Evolutionary conservation across 2,329 filamentous ascomycete species (phyloP).

Genomic region (Chaetomiaceae sp.): DNA sequence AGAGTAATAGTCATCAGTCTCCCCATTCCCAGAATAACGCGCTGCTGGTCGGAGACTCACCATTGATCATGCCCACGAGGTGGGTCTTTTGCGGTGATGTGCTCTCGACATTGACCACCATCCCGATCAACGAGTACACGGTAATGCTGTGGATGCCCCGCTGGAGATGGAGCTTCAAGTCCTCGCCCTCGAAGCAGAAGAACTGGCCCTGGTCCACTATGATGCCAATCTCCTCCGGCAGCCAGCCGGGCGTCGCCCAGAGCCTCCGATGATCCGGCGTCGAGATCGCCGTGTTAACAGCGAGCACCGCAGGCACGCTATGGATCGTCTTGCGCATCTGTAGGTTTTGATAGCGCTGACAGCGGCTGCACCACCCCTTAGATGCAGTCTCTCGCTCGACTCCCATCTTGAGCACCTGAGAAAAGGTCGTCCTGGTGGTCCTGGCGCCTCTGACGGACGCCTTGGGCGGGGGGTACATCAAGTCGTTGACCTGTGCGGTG

Average conservation of each 20-base stretch:
- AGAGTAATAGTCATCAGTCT: constrained; percentile 26
- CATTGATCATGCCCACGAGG: constrained; percentile 85
- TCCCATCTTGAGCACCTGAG: constrained; percentile 85
- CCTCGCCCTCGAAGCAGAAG: constrained; percentile 90
- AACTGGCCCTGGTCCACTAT: constrained; percentile 88
- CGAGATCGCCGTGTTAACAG: constrained; percentile 77
- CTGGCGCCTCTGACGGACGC: constrained; percentile 44
- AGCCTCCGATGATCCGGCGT: constrained; percentile 69
- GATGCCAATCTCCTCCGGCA: constrained; percentile 90
- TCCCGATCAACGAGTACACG: constrained; percentile 85
- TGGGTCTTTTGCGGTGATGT: constrained; percentile 83
- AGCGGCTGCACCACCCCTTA: constrained; percentile 89
- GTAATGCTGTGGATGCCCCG: constrained; percentile 74
- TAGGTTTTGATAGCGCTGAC: constrained; percentile 84
- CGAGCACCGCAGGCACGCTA: constrained; percentile 75
- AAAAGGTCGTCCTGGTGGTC: constrained; percentile 64
- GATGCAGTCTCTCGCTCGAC: constrained; percentile 85
- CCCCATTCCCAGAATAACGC: background rate
- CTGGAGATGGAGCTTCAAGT: constrained; percentile 74
- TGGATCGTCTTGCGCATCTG: constrained; percentile 80
- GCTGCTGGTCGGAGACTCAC: constrained; percentile 38
- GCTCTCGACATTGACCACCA: constrained; percentile 85
- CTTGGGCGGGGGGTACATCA: constrained; percentile 70
- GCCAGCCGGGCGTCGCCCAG: constrained; percentile 86
- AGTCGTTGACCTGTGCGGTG: constrained; percentile 76